These are phyloP conservation scores for Hygrophoropsis aurantiaca DNA, from an alignment of 768 basidiomycete genomes.

Conservation along the genomic window DNA sequence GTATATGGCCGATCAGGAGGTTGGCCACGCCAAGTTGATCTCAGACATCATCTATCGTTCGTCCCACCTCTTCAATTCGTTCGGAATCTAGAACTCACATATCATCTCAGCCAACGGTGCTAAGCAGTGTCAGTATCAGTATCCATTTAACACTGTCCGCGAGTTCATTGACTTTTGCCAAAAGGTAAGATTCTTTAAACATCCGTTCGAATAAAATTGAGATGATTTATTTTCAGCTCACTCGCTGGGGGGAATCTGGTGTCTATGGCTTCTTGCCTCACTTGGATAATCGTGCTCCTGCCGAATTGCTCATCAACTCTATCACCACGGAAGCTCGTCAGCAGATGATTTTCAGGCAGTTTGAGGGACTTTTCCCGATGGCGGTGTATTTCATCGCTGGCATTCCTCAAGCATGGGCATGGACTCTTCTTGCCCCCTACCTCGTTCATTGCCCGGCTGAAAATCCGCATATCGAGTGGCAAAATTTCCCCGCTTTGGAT, in stretches of 20 bases:
- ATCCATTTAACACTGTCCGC: conserved; percentile 53
- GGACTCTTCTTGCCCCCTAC: conserved; percentile 59
- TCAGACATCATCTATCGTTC: conserved; percentile 48
- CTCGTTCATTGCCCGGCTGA: conserved; percentile 50
- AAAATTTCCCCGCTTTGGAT: conserved; percentile 56
- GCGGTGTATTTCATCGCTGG: conserved; percentile 54
- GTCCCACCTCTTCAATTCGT: no score
- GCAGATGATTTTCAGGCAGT: conserved; percentile 65
- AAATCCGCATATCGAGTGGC: conserved; percentile 51
- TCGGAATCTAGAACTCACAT: not conserved
- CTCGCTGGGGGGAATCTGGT: conserved; percentile 56
- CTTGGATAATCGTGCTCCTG: conserved; percentile 55
- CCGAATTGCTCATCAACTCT: conserved; percentile 51
- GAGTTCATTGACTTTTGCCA: conserved; percentile 64
- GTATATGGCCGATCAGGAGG: conserved; percentile 65
- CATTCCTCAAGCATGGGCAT: conserved; percentile 62
- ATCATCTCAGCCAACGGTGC: conserved; percentile 35
- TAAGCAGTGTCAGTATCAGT: conserved; percentile 57
- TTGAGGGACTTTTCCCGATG: conserved; percentile 62
- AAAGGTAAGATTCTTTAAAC: conserved; percentile 29
- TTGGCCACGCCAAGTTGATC: conserved; percentile 57
- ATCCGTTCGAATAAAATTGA: not conserved
- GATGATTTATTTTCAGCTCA: conserved; percentile 31
- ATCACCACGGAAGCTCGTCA: conserved; percentile 65
- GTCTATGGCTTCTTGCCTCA: conserved; percentile 66